Base-by-base conservation (phyloP, 768 basidiomycete species). In the Auricularia heimuer region DNA sequence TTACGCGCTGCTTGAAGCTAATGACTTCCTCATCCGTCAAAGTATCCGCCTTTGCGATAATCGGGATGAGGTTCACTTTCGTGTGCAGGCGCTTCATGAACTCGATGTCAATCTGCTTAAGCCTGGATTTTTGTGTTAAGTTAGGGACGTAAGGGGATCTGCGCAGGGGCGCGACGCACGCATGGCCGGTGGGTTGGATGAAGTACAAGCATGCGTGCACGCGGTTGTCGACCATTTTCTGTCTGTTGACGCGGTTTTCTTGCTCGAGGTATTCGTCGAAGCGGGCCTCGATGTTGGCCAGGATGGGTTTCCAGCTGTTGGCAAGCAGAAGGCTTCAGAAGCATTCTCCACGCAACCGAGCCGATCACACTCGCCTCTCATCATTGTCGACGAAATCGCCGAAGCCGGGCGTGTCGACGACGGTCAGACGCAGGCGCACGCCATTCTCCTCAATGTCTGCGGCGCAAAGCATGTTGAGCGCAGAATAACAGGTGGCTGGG, bases 361-460 rank as follows among this genome's bases (percentile, higher is more conserved):
- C 14, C 2, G 65, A 34, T 16, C 68, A 66, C 64, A 68, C 78
- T 69, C 68, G 93, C 94, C 94, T 94, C 73, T 97, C 94, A 70
- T 97, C 93, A 75, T 99, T 99, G 82, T 99, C 98, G 73, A 98
- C 95, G 76, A 97, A 98, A 76, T 99, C 97, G 67, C 97, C 97
- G 73, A 98, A 99, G 39, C 97, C 97, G 65, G 97, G 97, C 35
- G 95, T 99, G 75, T 99, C 97, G 68, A 99, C 97, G 67, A 99
- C 96, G n/a, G 94, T 98, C 65, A 99, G 79, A 73, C 94, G 94
- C 54, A 98, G 85, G 70, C 95, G 86, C 51, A 98, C 97, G 66
- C 95, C 96, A 66, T 90, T 96, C 81, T 99, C 97, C 80, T 98
- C 96, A 72, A 99, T 98, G 75, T 99, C 97, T 97, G 76, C 67